These are phyloP conservation scores for Taiozyma sp. DNA, from an alignment of 1,139 yeast genomes.

Conservation along the genomic window DNA sequence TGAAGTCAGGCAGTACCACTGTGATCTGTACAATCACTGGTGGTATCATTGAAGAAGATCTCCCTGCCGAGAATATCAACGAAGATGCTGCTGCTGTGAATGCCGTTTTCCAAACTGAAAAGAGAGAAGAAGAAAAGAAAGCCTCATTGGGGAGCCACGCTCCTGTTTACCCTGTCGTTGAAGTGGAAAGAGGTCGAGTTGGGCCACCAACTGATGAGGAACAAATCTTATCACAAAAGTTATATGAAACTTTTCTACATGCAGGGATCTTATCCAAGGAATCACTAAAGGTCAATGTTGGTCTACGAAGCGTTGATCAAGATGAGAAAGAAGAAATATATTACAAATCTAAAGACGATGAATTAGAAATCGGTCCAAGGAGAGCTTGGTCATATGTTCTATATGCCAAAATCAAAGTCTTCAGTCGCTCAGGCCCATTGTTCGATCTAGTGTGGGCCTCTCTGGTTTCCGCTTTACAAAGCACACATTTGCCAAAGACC, in stretches of 20 bases:
- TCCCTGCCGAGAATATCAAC: constrained; percentile 29
- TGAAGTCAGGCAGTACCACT: constrained; percentile 70
- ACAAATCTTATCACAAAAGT: constrained; percentile 67
- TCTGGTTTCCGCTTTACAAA: constrained; percentile 54
- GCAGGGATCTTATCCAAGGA: constrained; percentile 45
- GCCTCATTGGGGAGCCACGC: constrained; percentile 27
- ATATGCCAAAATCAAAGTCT: constrained; percentile 70
- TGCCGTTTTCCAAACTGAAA: constrained; percentile 31
- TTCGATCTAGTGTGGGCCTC: constrained; percentile 76
- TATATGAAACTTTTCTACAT: constrained; percentile 54
- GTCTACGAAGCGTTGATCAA: constrained; percentile 42
- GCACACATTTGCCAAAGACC: constrained; percentile 60
- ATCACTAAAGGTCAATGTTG: constrained; percentile 44
- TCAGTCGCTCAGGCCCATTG: constrained; percentile 77
- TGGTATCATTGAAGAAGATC: constrained; percentile 53
- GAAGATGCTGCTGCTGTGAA: constrained; percentile 34
- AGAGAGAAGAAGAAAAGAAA: constrained; percentile 10
- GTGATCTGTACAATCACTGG: constrained; percentile 73
- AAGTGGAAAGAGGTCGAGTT: constrained; percentile 66
- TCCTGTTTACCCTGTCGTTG: constrained; percentile 72
- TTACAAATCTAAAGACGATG: constrained; percentile 33
- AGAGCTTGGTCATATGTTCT: constrained; percentile 57
- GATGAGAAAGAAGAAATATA: constrained; percentile 31
- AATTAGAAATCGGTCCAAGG: constrained; percentile 29
- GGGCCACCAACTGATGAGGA: constrained; percentile 92